These are phyloP conservation scores for Saprolegnia diclina DNA, from an alignment of 352 stramenopile species.

Conservation along the genomic window DNA sequence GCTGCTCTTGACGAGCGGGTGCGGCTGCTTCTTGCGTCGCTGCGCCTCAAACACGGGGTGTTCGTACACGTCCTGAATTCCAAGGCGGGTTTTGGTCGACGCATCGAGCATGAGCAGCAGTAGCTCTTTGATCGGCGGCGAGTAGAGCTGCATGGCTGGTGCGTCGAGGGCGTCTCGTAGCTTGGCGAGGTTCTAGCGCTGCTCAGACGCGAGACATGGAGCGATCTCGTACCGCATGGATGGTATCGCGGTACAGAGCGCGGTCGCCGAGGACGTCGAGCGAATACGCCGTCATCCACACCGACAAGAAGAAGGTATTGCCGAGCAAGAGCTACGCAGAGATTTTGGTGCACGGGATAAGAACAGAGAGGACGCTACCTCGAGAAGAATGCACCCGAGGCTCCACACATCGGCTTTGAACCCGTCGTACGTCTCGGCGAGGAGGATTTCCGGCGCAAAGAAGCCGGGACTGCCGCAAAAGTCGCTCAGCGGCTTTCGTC, in stretches of 20 bases:
- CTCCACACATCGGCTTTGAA: conserved; percentile 81
- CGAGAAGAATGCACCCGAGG: conserved; percentile 77
- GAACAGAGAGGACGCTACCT: conserved; percentile 33
- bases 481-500: conserved; percentile 51
- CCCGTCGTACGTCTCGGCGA: conserved; percentile 58
- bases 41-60: conserved; percentile 40
- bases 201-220: conserved; percentile 32
- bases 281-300: conserved; percentile 84
- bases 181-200: conserved; percentile 18
- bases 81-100: conserved; percentile 36
- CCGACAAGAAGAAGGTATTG: conserved; percentile 65
- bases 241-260: conserved; percentile 37
- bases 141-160: conserved; percentile 44
- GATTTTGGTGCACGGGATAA: background rate
- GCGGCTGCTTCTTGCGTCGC: background rate
- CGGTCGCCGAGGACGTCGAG: conserved; percentile 67
- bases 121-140: conserved; percentile 35
- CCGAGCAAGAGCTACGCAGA: conserved; percentile 56
- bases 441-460: conserved; percentile 78
- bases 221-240: conserved; percentile 31
- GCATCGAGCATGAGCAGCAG: conserved; percentile 44
- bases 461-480: conserved; percentile 82
- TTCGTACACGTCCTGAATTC: conserved; percentile 43
- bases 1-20: background rate
- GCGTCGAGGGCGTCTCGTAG: conserved; percentile 33